Conservation (phyloP, 2,329 filamentous ascomycete genomes). For the Diplodia mutila region DNA sequence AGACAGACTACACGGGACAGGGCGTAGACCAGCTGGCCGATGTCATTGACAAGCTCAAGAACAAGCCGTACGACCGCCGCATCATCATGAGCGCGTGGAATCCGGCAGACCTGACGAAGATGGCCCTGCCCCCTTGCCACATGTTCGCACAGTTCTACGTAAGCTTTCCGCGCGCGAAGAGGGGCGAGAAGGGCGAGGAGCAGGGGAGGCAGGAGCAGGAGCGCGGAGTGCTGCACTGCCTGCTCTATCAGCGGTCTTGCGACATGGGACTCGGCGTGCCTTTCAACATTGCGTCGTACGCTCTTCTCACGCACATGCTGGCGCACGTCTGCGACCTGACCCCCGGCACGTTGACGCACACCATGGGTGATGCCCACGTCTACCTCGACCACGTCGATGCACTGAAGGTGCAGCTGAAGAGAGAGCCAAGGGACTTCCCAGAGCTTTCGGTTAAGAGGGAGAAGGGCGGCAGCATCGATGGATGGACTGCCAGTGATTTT, state of each 20-base stretch:
- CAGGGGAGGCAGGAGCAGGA: slow-evolving; percentile 27
- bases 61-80: slow-evolving; percentile 83
- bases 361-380: slow-evolving; percentile 98
- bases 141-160: slow-evolving; percentile 99
- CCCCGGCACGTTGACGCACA: slow-evolving; percentile 87
- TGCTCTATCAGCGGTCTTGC: slow-evolving; percentile 90
- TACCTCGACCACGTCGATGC: slow-evolving; percentile 93
- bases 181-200: slow-evolving; percentile 35
- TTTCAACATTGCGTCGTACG: slow-evolving; percentile 97
- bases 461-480: slow-evolving; percentile 77
- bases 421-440: slow-evolving; percentile 82
- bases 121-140: slow-evolving; percentile 93
- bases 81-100: slow-evolving; percentile 97
- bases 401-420: slow-evolving; percentile 74
- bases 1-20: slow-evolving; percentile 81
- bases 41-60: slow-evolving; percentile 82
- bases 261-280: slow-evolving; percentile 97
- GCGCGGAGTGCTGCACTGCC: slow-evolving; percentile 77
- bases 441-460: slow-evolving; percentile 72
- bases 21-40: slow-evolving; percentile 93
- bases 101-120: slow-evolving; percentile 78
- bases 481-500: slow-evolving; percentile 88
- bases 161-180: slow-evolving; percentile 61
- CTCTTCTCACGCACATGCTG: slow-evolving; percentile 91
- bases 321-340: slow-evolving; percentile 83